Conservation (phyloP, 495 filamentous ascomycete genomes). For the Neurospora sp. region DNA sequence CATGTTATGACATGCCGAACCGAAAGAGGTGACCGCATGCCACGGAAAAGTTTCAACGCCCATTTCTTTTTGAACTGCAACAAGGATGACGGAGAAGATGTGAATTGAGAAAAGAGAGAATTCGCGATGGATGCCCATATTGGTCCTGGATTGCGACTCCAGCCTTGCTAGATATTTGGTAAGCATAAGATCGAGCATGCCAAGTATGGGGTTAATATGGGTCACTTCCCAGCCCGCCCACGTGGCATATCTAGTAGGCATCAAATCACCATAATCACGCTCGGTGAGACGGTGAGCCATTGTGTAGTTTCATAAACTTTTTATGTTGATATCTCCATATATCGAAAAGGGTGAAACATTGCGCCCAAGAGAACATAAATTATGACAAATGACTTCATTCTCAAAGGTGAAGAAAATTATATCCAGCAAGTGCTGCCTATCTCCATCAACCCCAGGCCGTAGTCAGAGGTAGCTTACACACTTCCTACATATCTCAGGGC, state of each 20-base stretch:
- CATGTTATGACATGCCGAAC: neutral
- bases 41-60: neutral
- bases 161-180: neutral
- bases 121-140: neutral
- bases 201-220: neutral
- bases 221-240: neutral
- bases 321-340: neutral
- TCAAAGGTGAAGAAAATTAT: neutral
- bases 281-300: neutral
- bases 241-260: neutral
- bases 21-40: neutral
- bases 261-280: neutral
- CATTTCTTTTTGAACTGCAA: neutral
- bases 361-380: neutral
- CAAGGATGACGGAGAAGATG: neutral
- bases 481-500: constrained; percentile 35
- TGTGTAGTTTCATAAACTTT: neutral
- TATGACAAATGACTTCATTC: neutral
- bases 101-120: neutral
- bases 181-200: neutral
- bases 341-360: neutral
- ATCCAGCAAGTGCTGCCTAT: neutral
- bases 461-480: constrained; percentile 2
- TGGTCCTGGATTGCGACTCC: neutral
- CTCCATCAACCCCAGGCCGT: neutral